Evolutionary conservation across 371 early-diverging fungal species (phyloP).

Genomic region (Coemansia sp.): DNA sequence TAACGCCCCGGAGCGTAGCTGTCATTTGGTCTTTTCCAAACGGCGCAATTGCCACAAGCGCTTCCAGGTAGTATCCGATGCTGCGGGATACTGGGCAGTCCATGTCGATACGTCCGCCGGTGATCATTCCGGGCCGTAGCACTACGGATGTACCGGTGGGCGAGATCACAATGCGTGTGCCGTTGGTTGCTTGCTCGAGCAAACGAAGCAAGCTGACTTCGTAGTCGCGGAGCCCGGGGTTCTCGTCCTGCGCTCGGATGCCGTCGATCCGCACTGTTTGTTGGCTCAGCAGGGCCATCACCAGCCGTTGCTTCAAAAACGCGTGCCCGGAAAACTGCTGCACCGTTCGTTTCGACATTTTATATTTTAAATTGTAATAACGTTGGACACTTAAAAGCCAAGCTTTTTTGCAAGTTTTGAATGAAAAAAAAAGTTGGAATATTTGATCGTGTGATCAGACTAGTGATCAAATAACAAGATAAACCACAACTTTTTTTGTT

Average conservation of each 20-base stretch:
- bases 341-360: slow-evolving; percentile 41
- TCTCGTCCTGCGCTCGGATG: slow-evolving; percentile 82
- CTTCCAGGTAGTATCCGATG: slow-evolving; percentile 91
- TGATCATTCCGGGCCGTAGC: slow-evolving; percentile 86
- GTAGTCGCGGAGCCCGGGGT: slow-evolving; percentile 88
- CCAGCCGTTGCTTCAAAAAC: slow-evolving; percentile 82
- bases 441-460: too few relatives aligned
- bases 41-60: slow-evolving; percentile 86
- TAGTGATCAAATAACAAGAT: too few relatives aligned
- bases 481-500: not conserved
- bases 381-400: not conserved
- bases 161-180: slow-evolving; percentile 84
- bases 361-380: not conserved
- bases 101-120: slow-evolving; percentile 82
- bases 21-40: slow-evolving; percentile 85
- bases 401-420: not conserved
- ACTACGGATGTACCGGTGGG: slow-evolving; percentile 89
- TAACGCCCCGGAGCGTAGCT: slow-evolving; percentile 84
- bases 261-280: slow-evolving; percentile 81
- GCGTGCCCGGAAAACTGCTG: slow-evolving; percentile 74
- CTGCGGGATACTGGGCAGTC: slow-evolving; percentile 75
- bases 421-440: not conserved
- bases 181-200: slow-evolving; percentile 91
- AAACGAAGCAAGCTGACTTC: slow-evolving; percentile 86
- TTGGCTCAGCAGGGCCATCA: slow-evolving; percentile 88